These are phyloP conservation scores for Zygosaccharomyces gambellarensis DNA, from an alignment of 805 yeast species.

Conservation along the genomic window DNA sequence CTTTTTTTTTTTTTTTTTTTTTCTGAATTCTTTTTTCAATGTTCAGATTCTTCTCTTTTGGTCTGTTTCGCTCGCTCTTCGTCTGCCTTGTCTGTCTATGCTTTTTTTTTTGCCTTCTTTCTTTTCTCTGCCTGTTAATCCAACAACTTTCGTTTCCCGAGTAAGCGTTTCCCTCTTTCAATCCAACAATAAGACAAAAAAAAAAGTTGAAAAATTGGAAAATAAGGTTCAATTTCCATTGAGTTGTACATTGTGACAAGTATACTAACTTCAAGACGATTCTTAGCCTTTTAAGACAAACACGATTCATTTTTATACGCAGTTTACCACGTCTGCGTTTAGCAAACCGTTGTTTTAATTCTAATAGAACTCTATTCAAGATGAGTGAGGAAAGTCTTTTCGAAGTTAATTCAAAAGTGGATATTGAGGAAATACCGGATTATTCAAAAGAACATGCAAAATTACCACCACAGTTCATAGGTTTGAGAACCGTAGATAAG, in stretches of 20 bases:
- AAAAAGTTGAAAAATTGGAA: neutral
- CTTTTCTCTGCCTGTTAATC: constrained; percentile 3
- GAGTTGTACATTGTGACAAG: neutral
- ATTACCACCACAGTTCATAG: constrained; percentile 72
- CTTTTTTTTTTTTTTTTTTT: neutral
- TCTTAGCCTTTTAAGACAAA: constrained; percentile 3
- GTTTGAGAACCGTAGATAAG: constrained; percentile 67
- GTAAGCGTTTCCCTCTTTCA: neutral
- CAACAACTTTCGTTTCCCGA: neutral
- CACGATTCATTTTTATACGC: neutral
- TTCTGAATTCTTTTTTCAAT: neutral
- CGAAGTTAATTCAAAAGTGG: constrained; percentile 34
- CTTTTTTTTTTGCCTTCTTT: neutral
- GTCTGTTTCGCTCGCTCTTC: neutral
- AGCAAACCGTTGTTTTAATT: constrained; percentile 1
- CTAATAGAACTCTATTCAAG: neutral
- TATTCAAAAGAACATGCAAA: constrained; percentile 36
- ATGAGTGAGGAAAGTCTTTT: constrained; percentile 42
- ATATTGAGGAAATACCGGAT: constrained; percentile 13
- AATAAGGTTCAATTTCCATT: neutral
- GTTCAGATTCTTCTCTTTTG: neutral
- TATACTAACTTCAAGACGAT: constrained; percentile 7
- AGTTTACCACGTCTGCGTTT: constrained; percentile 9
- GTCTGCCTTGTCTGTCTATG: neutral
- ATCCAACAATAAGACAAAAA: constrained; percentile 4